A percentile compares a stretch with the other conserved stretches of the same genome.
Evolutionary conservation across 495 filamentous ascomycete genomes (phyloP).

Genomic region (Aspergillus nanangensis): DNA sequence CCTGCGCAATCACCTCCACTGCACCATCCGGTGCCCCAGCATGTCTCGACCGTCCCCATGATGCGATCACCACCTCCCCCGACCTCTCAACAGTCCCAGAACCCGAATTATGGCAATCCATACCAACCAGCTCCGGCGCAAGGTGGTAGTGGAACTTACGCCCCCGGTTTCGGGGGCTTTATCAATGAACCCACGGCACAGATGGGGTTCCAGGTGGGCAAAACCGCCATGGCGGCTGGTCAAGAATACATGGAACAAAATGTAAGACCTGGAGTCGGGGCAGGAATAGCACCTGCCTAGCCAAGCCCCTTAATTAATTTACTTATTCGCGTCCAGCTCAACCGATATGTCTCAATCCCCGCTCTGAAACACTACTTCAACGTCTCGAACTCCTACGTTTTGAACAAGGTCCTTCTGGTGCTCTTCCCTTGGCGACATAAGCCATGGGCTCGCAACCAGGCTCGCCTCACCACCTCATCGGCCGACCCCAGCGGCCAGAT

Average conservation of each 20-base stretch:
- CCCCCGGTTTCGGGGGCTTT: conserved; percentile 77
- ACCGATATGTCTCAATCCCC: conserved; percentile 87
- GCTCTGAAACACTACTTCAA: conserved; percentile 97
- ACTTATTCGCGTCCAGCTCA: no score
- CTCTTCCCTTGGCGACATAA: conserved; percentile 97
- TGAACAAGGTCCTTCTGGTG: conserved; percentile 80
- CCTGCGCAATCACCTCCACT: conserved; percentile 88
- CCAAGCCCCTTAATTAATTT: no score
- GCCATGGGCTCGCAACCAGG: conserved; percentile 82
- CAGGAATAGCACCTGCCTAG: no score
- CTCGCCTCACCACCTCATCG: conserved; percentile 44
- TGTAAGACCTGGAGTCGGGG: conserved; percentile 48
- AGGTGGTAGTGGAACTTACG: conserved; percentile 53
- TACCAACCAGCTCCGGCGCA: conserved; percentile 54
- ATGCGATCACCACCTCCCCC: conserved; percentile 94
- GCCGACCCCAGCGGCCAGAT: conserved; percentile 60
- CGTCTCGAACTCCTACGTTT: conserved; percentile 87
- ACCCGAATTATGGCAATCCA: conserved; percentile 68
- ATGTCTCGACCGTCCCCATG: conserved; percentile 98
- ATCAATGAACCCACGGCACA: conserved; percentile 96
- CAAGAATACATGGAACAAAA: conserved; percentile 94
- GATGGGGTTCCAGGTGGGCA: conserved; percentile 91
- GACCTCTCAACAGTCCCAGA: conserved; percentile 64
- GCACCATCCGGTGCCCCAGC: conserved; percentile 96
- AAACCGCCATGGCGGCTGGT: conserved; percentile 81